These are phyloP conservation scores for Xylariaceae sp. DNA, from an alignment of 2,329 filamentous ascomycete species.

Conservation along the genomic window DNA sequence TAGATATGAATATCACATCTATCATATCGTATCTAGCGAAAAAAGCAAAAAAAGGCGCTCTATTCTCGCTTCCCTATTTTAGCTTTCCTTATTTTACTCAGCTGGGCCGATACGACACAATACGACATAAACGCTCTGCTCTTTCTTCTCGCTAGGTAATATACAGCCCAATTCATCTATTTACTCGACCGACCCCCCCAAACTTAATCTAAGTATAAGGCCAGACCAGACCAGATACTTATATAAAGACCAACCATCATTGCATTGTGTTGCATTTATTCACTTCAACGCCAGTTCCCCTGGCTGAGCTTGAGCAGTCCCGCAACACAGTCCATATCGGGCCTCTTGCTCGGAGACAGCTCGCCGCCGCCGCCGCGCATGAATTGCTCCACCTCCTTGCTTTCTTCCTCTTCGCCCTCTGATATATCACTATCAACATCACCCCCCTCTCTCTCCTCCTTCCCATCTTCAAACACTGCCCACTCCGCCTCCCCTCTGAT, in stretches of 20 bases:
- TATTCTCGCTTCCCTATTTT: too few species aligned
- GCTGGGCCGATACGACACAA: too few species aligned
- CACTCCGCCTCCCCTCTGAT: slow-evolving; percentile 21
- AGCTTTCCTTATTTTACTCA: too few species aligned
- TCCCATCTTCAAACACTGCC: slow-evolving; percentile 50
- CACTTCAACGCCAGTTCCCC: slow-evolving; percentile 72
- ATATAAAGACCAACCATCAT: not conserved
- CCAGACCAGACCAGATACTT: too few species aligned
- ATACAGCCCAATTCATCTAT: too few species aligned
- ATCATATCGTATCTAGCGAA: too few species aligned
- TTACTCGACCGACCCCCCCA: too few species aligned
- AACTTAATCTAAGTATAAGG: too few species aligned
- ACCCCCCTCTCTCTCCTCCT: slow-evolving; percentile 42
- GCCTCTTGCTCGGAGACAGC: slow-evolving; percentile 64
- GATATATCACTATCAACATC: slow-evolving; percentile 39
- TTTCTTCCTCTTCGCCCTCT: slow-evolving; percentile 22
- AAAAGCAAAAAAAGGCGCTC: too few species aligned
- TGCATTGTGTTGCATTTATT: slow-evolving; percentile 5
- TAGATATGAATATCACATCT: too few species aligned
- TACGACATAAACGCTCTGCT: too few species aligned
- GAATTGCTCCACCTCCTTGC: slow-evolving; percentile 66
- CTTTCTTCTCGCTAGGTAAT: too few species aligned
- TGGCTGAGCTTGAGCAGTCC: slow-evolving; percentile 85
- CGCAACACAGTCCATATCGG: slow-evolving; percentile 83
- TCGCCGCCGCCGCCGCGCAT: slow-evolving; percentile 58